phyloP scores from a whole-genome alignment of 1,284 basidiomycete species.

The Ustilago loliicola region DNA sequence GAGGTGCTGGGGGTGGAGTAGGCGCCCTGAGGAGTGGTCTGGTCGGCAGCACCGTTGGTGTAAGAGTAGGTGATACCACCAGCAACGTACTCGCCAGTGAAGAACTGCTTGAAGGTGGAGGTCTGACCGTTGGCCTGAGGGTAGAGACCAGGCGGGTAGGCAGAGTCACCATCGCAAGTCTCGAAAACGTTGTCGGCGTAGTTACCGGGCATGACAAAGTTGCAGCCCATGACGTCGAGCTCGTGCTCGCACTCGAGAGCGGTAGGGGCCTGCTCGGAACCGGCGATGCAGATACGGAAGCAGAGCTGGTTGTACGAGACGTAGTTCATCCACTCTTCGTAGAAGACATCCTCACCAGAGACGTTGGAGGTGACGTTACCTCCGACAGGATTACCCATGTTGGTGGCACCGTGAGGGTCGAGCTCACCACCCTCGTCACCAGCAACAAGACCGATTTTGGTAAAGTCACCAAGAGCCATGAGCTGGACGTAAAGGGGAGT shows the following conservation, averaged over 20 bases:
- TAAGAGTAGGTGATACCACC: constrained; percentile 51
- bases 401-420: constrained; percentile 68
- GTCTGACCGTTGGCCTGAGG: constrained; percentile 51
- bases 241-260: constrained; percentile 64
- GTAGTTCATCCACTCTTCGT: constrained; percentile 74
- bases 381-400: constrained; percentile 73
- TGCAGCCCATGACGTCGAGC: constrained; percentile 67
- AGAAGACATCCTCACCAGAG: constrained; percentile 72
- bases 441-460: constrained; percentile 60
- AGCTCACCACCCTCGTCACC: constrained; percentile 66
- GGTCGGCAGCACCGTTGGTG: constrained; percentile 60
- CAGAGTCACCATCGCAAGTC: constrained; percentile 66
- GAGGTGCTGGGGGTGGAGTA: constrained; percentile 62
- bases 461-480: constrained; percentile 71
- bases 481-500: constrained; percentile 72
- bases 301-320: constrained; percentile 64
- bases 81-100: constrained; percentile 54
- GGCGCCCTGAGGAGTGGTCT: constrained; percentile 59
- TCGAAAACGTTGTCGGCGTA: constrained; percentile 64
- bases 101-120: constrained; percentile 66
- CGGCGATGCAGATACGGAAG: constrained; percentile 68
- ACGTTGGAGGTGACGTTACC: constrained; percentile 74
- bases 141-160: constrained; percentile 67
- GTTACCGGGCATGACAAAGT: constrained; percentile 71
- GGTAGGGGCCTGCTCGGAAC: constrained; percentile 52